These are phyloP conservation scores for Adansonia rubrostipa DNA, from an alignment of 441 rosid genomes.

Conservation along the genomic window DNA sequence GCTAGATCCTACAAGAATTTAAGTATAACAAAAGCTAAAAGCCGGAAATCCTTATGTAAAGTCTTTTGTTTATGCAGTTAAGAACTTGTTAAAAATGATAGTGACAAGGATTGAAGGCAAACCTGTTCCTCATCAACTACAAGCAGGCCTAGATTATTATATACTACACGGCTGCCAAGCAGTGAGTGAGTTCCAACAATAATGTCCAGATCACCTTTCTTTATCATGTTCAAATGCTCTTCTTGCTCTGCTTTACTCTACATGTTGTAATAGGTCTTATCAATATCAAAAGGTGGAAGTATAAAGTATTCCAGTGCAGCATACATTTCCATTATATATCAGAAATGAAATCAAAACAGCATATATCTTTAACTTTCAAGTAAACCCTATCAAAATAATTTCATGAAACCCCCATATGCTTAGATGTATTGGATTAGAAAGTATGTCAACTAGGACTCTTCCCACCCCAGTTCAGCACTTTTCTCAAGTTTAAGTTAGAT, in stretches of 20 bases:
- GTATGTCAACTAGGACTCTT: conserved; percentile 5
- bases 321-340: conserved; percentile 20
- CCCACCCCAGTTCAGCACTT: neutral
- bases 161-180: conserved; percentile 91
- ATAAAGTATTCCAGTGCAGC: neutral
- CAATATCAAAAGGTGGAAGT: conserved; percentile 26
- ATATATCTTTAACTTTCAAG: conserved; percentile 8
- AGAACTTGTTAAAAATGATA: conserved; percentile 26
- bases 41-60: neutral
- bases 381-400: neutral
- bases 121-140: conserved; percentile 99
- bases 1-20: neutral
- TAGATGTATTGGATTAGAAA: neutral
- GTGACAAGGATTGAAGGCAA: conserved; percentile 31
- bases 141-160: conserved; percentile 92
- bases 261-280: conserved; percentile 35
- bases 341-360: conserved; percentile 13
- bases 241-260: conserved; percentile 90
- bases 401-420: neutral
- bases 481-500: conserved; percentile 3
- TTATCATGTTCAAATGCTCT: conserved; percentile 70
- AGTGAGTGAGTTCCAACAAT: conserved; percentile 97
- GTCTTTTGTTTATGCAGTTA: conserved; percentile 20
- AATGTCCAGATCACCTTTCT: conserved; percentile 76
- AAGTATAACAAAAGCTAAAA: neutral